A percentile compares a stretch with the other conserved stretches of the same genome.
phyloP scores from a whole-genome alignment of 352 stramenopile species.

The Phytophthora brassicae region DNA sequence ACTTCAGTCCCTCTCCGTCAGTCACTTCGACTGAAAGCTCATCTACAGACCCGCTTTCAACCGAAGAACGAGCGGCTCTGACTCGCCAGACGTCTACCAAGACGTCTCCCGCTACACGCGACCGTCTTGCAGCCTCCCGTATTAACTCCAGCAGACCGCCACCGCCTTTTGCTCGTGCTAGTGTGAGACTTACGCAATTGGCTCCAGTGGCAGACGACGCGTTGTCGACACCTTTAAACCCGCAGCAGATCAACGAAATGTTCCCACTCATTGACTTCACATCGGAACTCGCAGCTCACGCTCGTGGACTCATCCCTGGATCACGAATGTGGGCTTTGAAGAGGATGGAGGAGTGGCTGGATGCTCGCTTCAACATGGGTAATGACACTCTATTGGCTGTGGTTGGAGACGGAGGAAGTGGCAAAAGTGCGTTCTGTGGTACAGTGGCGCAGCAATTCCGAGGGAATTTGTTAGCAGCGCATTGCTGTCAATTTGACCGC shows the following conservation, averaged over 20 bases:
- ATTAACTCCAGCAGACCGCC: conserved; percentile 25
- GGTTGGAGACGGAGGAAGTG: conserved; percentile 67
- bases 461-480: conserved; percentile 54
- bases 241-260: conserved; percentile 80
- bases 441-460: conserved; percentile 56
- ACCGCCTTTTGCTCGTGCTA: conserved; percentile 17
- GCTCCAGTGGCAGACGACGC: conserved; percentile 67
- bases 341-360: conserved; percentile 76
- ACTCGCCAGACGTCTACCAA: conserved; percentile 49
- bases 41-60: conserved; percentile 37
- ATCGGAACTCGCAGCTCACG: conserved; percentile 45
- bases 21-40: conserved; percentile 28
- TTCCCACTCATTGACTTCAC: conserved; percentile 78
- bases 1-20: conserved; percentile 8
- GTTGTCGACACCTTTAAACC: conserved; percentile 61
- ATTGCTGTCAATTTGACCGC: conserved; percentile 79
- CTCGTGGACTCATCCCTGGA: conserved; percentile 42
- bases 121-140: conserved; percentile 51
- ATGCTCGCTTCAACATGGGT: conserved; percentile 67
- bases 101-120: conserved; percentile 49
- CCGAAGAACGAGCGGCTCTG: conserved; percentile 45
- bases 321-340: conserved; percentile 68
- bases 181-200: conserved; percentile 57
- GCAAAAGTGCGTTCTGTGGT: conserved; percentile 69
- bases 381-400: conserved; percentile 60